Conservation (phyloP, 352 stramenopile species). For the Globisporangium megalacanthum region DNA sequence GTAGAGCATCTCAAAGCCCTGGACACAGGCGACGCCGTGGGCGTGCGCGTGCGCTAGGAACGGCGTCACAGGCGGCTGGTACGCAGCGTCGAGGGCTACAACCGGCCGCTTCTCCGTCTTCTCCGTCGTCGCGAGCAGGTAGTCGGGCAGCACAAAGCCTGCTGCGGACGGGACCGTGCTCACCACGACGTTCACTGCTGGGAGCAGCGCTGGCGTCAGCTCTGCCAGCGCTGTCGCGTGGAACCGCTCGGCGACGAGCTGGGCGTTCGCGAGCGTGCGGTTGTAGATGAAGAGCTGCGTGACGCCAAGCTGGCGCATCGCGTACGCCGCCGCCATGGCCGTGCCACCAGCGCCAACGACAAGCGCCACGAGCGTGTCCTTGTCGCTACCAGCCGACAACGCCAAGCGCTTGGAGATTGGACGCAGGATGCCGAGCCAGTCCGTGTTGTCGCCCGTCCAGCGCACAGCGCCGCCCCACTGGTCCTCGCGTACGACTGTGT, state of each 20-base stretch:
- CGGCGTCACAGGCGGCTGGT: constrained; percentile 95
- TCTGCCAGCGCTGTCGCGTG: constrained; percentile 60
- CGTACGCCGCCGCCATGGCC: constrained; percentile 94
- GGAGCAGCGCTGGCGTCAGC: constrained; percentile 41
- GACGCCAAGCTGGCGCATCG: constrained; percentile 82
- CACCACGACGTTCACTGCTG: constrained; percentile 88
- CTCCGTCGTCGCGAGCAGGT: constrained; percentile 33
- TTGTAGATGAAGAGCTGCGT: constrained; percentile 93
- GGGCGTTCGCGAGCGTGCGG: constrained; percentile 91
- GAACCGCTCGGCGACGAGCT: constrained; percentile 87
- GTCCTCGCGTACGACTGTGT: constrained; percentile 91
- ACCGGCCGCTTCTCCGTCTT: constrained; percentile 21
- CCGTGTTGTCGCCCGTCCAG: constrained; percentile 95
- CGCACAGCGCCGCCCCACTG: constrained; percentile 29
- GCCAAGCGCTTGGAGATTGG: constrained; percentile 76
- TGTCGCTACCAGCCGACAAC: not conserved
- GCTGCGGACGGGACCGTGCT: constrained; percentile 93
- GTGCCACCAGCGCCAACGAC: constrained; percentile 93
- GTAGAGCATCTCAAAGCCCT: constrained; percentile 98
- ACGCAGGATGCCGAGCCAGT: constrained; percentile 97
- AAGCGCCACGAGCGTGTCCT: constrained; percentile 40
- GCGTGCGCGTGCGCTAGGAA: constrained; percentile 88
- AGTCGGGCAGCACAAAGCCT: constrained; percentile 69
- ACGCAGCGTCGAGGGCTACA: constrained; percentile 97
- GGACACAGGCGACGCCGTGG: constrained; percentile 85